phyloP scores from a whole-genome alignment of 176 grass and related monocot genomes.

The Carex scoparia region DNA sequence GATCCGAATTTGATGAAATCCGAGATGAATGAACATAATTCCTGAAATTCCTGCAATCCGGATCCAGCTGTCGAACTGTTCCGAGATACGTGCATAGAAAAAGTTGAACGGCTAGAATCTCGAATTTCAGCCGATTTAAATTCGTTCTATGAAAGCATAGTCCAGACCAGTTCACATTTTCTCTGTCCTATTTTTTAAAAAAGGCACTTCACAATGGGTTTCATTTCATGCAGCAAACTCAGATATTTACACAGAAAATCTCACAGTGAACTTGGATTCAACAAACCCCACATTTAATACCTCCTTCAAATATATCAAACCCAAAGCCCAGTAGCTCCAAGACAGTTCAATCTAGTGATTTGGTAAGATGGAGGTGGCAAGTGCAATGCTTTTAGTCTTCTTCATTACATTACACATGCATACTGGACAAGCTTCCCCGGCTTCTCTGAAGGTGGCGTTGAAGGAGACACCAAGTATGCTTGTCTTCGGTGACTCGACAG shows the following conservation, averaged over 20 bases:
- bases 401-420: conserved; percentile 1
- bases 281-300: not conserved
- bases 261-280: not conserved
- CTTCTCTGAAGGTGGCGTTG: conserved; percentile 11
- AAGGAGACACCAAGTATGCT: conserved; percentile 34
- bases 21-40: no score
- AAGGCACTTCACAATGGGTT: not conserved
- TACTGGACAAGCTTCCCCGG: not conserved
- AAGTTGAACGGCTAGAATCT: no score
- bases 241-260: not conserved
- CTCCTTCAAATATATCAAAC: not conserved
- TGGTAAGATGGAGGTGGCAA: not conserved
- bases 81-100: no score
- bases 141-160: not conserved
- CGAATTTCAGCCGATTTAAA: no score
- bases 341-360: not conserved
- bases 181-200: not conserved
- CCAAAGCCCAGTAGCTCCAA: not conserved
- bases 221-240: not conserved
- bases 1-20: no score
- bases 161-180: not conserved
- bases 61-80: no score
- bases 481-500: conserved; percentile 58
- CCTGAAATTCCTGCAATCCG: no score
- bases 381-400: not conserved